phyloP scores from a whole-genome alignment of 331 rosid species.

The Dryas integrifolia region DNA sequence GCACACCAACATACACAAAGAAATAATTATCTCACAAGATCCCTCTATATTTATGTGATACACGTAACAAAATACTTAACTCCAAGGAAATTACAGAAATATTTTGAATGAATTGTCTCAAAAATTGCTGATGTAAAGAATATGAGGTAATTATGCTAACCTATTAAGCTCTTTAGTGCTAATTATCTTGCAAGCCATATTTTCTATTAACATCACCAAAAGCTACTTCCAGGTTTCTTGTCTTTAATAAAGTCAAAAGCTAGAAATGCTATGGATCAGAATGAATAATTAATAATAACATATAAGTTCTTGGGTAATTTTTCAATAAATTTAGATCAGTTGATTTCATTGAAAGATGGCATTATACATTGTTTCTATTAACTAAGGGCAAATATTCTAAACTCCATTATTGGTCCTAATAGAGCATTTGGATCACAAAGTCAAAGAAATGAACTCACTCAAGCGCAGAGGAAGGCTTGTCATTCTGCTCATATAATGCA shows the following conservation, averaged over 20 bases:
- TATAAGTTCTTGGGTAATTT: neutral
- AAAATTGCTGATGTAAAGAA: no score
- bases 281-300: neutral
- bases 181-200: no score
- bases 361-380: neutral
- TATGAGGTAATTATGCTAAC: no score
- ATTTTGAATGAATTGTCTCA: no score
- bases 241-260: no score
- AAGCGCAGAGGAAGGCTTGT: constrained; percentile 90
- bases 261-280: neutral
- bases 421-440: neutral
- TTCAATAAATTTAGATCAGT: neutral
- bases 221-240: no score
- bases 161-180: no score
- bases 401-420: neutral
- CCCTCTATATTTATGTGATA: neutral
- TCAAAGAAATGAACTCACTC: constrained; percentile 50
- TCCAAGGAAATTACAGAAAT: no score
- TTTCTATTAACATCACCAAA: no score
- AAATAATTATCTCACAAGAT: neutral
- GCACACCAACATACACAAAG: neutral
- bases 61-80: neutral
- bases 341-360: neutral
- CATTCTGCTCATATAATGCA: constrained; percentile 90
- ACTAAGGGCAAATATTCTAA: neutral